Base-by-base conservation (phyloP, 2,329 filamentous ascomycete species). In the Sodiomyces alkalinus region DNA sequence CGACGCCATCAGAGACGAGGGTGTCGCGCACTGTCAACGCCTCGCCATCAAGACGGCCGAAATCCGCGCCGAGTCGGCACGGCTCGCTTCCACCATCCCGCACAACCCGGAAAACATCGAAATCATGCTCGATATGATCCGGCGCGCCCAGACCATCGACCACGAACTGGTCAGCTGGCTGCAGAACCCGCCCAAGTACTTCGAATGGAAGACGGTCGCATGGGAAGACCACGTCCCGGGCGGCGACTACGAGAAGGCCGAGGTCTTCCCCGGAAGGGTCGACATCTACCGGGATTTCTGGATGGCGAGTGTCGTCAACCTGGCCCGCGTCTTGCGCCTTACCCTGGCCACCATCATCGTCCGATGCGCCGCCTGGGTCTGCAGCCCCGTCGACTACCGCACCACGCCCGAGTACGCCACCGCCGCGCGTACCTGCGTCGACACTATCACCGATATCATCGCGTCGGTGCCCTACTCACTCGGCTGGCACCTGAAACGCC, bases 391-490 rank as follows among this genome's bases (percentile, higher is more conserved):
- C 7, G 70, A 76, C 45, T 74, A 74, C 41, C 56, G 69, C 22
- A 74, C 68, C 2, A 74, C 69, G 5, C 61, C 67, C 12, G 67
- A 74, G 44, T 75, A 74, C 37, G 66, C 66, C 8, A 60, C 60
- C 1, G 63, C 65, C 4, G 58, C 62, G 11, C 49, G 62, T 20
- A 56, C 56, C 2, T 69, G 60, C 28, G 54, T 55, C 21, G 62
- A 68, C 25, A 57, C 56, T 29, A 68, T 74, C 36, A 58, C 60
- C 3, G 70, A 74, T 37, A 63, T 75, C 20, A 58, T 75, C 29
- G 66, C 70, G 2, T 66, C 62, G 3, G 61, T 74, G n/a, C 71
- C 71, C 1, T 75, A 64, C 37, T 61, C 69, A 41, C 55, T 76
- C 3, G 69, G 69, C 22, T 74, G 68, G 67, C 64, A 67, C 31